Base-by-base conservation (phyloP, 2,329 filamentous ascomycete genomes). In the Neonectria sp. region DNA sequence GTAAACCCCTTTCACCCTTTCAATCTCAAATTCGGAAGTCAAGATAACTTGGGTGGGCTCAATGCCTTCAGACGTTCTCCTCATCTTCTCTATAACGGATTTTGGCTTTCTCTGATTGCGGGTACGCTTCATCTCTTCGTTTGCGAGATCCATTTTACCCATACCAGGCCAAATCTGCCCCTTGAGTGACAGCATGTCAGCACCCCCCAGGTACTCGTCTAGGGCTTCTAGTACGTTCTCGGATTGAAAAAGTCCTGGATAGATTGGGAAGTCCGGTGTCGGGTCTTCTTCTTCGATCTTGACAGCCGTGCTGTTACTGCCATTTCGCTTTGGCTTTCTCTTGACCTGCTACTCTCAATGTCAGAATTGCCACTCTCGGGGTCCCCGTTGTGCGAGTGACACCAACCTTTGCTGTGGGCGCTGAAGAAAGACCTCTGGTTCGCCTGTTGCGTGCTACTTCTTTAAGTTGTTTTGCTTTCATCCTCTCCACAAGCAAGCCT, bases 81-180 rank as follows among this genome's bases (percentile, higher is more conserved):
- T 86, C 79, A 95, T 90, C 65, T 88, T 87, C 62, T 88, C 84
- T 25, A 94, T 82, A n/a, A 94, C 90, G 1, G 89, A 91, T n/a
- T 84, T 86, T 60, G 91, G 89, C 79, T 95, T 95, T 74, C 92
- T 90, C 80, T 95, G 93, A 77, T 95, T 95, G 58, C 93, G 86
- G 81, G 90, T 93, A 52, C 91, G 87, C 73, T 90, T 91, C 86
- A 93, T 92, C 68, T 92, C 89, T 17, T 90, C 87, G 5, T 91
- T 93, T 5, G 93, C 93, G 60, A 93, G 90, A 79, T 95, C 93
- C 77, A 95, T 95, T n/a, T 94, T 86, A 60, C 89, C 88, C 93
- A 95, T 95, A 21, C 93, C 93, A 3, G 91, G 91, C 86, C 91
- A 94, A 53, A 89, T 83, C n/a, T 91, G 83, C 2, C 93, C 93